Evolutionary conservation across 805 yeast genomes (phyloP), one percentile per base, ranked within the genome.

Genomic region (Nakazawaea pomicola): DNA sequence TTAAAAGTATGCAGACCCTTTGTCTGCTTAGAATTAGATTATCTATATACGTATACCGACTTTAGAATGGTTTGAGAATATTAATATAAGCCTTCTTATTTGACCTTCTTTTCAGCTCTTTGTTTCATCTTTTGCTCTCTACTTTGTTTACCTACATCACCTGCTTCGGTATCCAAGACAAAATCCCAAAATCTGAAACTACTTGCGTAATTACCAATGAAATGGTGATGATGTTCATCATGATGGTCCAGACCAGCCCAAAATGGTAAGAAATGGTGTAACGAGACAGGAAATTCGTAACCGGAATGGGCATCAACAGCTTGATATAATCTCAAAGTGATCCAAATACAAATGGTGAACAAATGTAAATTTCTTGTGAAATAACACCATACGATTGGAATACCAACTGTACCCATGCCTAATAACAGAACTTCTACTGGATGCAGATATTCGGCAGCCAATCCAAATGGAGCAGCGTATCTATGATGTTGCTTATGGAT

Each of bases 241-340:
- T 91, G 98, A 65, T 91, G 98, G 56, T 86, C 96, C 17, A 97
- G 96, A 50, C 98, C 98, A 4, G 97, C 95, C 97, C 98, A 90
- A 67, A 93, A 76, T 36, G 97, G 97, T 46, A 91, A 60, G 65
- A 91, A 79, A 60, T 89, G 88, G 66, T 88, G 93, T 57, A 91
- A 72, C 4, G 96, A 87, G 87, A 95, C 81, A 48, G 99, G 98
- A 78, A 91, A 91, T 61, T 91, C 98, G 65, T 91, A 93, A 45
- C 98, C 99, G 10, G 97, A 89, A 64, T 91, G 99, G 19, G 97
- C 83, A 61, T 91, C 99, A 45, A 91, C 91, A 20, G 99, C 99
- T 72, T 91, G 99, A 70, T 84, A 81, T 53, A 91, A 76, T 64
- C 98, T 79, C 54, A 87, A 65, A 7, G 85, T 72, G 56, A 91